These are phyloP conservation scores for Hsuehochloa calcarea DNA, from an alignment of 176 grass and related monocot genomes.

Conservation along the genomic window DNA sequence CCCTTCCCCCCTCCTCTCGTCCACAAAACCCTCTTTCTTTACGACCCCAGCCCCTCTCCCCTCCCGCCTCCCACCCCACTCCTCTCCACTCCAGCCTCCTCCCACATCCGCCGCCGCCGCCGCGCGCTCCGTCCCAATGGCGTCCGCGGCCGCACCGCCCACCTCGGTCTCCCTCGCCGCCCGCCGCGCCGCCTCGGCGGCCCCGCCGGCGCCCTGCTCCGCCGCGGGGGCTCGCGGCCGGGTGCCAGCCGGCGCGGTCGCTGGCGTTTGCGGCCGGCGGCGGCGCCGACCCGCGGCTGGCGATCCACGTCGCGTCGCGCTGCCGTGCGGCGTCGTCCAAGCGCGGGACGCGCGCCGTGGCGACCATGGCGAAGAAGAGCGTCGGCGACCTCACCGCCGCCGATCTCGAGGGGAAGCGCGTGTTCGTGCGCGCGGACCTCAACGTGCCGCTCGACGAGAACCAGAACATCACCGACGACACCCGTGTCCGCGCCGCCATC, in stretches of 20 bases:
- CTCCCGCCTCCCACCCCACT: slow-evolving; percentile 11
- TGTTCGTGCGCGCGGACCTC: slow-evolving; percentile 68
- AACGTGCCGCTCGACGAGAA: slow-evolving; percentile 71
- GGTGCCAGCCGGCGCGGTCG: slow-evolving; percentile 44
- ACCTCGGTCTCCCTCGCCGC: slow-evolving; percentile 26
- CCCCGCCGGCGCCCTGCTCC: slow-evolving; percentile 22
- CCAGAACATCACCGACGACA: slow-evolving; percentile 74
- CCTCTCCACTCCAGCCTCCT: not conserved
- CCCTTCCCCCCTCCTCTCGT: not conserved
- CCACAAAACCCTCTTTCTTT: slow-evolving; percentile 49
- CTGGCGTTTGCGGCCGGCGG: slow-evolving; percentile 39
- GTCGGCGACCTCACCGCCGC: slow-evolving; percentile 58
- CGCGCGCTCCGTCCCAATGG: slow-evolving; percentile 1
- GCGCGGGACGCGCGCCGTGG: slow-evolving; percentile 44
- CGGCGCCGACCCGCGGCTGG: slow-evolving; percentile 40
- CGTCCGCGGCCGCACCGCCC: slow-evolving; percentile 40
- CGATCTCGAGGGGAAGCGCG: slow-evolving; percentile 66
- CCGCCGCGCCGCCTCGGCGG: slow-evolving; percentile 8
- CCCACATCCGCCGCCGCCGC: not conserved
- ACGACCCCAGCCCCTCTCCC: not conserved
- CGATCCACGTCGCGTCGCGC: slow-evolving; percentile 46
- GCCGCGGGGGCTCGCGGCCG: slow-evolving; percentile 33
- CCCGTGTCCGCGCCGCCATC: slow-evolving; percentile 63
- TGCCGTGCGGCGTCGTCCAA: slow-evolving; percentile 37
- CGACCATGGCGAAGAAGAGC: slow-evolving; percentile 67